These are phyloP conservation scores for Hanseniaspora meyeri DNA, from an alignment of 805 yeast genomes.

Conservation along the genomic window DNA sequence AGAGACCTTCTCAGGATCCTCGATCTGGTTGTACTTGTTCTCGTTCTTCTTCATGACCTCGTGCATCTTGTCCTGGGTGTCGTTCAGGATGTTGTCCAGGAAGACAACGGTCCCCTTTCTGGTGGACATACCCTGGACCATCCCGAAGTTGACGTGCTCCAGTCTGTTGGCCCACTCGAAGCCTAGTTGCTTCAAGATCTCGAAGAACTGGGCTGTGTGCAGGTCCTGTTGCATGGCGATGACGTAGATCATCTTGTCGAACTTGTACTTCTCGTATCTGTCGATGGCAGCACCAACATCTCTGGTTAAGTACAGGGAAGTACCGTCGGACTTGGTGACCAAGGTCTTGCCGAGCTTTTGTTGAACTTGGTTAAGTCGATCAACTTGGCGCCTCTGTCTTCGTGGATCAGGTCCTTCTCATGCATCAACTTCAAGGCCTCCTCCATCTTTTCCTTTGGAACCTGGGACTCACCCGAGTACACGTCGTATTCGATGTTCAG, in stretches of 20 bases:
- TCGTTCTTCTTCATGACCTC: slow-evolving; percentile 91
- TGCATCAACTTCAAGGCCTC: slow-evolving; percentile 49
- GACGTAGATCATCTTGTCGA: slow-evolving; percentile 93
- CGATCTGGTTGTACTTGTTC: slow-evolving; percentile 81
- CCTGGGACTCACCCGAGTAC: slow-evolving; percentile 95
- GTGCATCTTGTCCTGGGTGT: slow-evolving; percentile 87
- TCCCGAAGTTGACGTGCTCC: slow-evolving; percentile 84
- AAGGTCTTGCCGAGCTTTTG: slow-evolving; percentile 88
- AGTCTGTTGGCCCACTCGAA: slow-evolving; percentile 72
- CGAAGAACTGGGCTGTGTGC: slow-evolving; percentile 87
- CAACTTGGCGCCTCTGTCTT: slow-evolving; percentile 81
- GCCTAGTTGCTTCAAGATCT: slow-evolving; percentile 82
- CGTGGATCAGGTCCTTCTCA: slow-evolving; percentile 60
- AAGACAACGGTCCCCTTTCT: slow-evolving; percentile 98
- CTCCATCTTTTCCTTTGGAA: slow-evolving; percentile 58
- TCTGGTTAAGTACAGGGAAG: slow-evolving; percentile 85
- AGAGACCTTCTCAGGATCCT: slow-evolving; percentile 87
- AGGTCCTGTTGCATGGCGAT: slow-evolving; percentile 94
- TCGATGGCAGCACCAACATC: slow-evolving; percentile 94
- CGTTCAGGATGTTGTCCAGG: slow-evolving; percentile 83
- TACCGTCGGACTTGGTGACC: slow-evolving; percentile 89
- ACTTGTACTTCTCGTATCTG: slow-evolving; percentile 70
- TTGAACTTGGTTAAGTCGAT: slow-evolving; percentile 74
- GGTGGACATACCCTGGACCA: slow-evolving; percentile 98
- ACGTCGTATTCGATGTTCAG: slow-evolving; percentile 77